phyloP scores from a whole-genome alignment of 352 stramenopile species.

The Phytophthora capsici region DNA sequence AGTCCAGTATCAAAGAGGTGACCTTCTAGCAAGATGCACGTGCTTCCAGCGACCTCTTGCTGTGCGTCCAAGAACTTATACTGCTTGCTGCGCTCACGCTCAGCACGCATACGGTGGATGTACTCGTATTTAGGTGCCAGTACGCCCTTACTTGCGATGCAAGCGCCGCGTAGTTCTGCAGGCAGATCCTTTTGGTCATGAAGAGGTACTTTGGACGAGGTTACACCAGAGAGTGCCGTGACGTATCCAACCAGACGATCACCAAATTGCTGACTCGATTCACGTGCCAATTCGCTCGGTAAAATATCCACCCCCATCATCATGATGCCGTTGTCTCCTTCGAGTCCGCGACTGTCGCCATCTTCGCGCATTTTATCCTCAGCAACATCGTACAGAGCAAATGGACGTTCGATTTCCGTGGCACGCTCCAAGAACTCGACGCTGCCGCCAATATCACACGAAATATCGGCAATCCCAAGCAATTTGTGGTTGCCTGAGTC shows the following conservation, averaged over 20 bases:
- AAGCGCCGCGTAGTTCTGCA: conserved; percentile 87
- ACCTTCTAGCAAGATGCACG: conserved; percentile 85
- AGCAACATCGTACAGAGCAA: conserved; percentile 91
- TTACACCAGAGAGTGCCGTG: conserved; percentile 49
- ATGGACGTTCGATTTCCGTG: conserved; percentile 95
- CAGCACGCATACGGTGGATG: conserved; percentile 91
- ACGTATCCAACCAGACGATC: conserved; percentile 92
- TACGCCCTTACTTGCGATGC: conserved; percentile 91
- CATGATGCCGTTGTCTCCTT: conserved; percentile 79
- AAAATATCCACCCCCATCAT: conserved; percentile 97
- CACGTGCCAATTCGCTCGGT: conserved; percentile 93
- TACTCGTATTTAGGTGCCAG: conserved; percentile 91
- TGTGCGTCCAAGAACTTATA: conserved; percentile 72
- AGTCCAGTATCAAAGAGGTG: conserved; percentile 97
- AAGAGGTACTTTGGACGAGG: conserved; percentile 61
- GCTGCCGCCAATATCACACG: conserved; percentile 94
- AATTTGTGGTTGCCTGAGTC: conserved; percentile 79
- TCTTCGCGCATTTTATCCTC: conserved; percentile 74
- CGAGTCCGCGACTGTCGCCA: conserved; percentile 50
- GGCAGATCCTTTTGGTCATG: conserved; percentile 65
- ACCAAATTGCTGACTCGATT: conserved; percentile 96
- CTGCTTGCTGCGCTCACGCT: conserved; percentile 77
- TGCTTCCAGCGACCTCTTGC: conserved; percentile 78
- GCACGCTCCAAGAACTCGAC: conserved; percentile 94
- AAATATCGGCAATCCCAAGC: conserved; percentile 94